Evolutionary conservation across 2,329 filamentous ascomycete species (phyloP).

Genomic region (Elsinoe arachidis): DNA sequence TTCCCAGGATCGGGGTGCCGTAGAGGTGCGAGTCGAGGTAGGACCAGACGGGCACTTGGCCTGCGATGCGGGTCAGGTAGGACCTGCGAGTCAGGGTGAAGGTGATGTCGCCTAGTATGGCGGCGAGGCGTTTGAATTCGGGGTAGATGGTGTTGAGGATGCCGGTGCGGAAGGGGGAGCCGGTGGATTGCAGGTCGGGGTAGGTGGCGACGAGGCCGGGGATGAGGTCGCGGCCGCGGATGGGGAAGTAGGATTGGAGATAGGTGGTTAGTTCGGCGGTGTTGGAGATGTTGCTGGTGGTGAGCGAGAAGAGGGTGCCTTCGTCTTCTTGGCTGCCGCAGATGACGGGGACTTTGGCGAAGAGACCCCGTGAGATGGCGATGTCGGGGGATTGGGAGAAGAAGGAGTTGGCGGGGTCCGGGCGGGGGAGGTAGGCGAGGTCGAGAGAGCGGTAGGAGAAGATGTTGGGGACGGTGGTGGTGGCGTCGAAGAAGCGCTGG

Average conservation of each 20-base stretch:
- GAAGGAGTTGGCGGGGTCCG: constrained; percentile 49
- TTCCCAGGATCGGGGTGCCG: constrained; percentile 63
- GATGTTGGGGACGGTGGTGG: constrained; percentile 61
- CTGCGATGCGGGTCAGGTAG: constrained; percentile 45
- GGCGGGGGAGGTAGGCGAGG: constrained; percentile 65
- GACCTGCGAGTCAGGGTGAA: constrained; percentile 64
- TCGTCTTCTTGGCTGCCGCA: constrained; percentile 74
- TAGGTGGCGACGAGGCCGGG: constrained; percentile 54
- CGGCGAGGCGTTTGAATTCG: constrained; percentile 67
- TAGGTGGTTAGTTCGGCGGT: constrained; percentile 53
- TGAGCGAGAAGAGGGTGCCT: constrained; percentile 64
- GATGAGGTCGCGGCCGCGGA: constrained; percentile 42
- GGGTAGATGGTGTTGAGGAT: constrained; percentile 64
- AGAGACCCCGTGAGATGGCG: constrained; percentile 45
- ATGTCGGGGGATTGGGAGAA: constrained; percentile 56
- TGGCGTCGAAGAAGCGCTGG: constrained; percentile 48
- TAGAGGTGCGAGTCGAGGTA: constrained; percentile 67
- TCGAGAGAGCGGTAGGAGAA: constrained; percentile 60
- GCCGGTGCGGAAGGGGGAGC: constrained; percentile 64
- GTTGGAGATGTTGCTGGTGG: constrained; percentile 59
- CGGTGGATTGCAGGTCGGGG: constrained; percentile 45
- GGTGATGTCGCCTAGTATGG: constrained; percentile 64
- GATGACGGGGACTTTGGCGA: constrained; percentile 54
- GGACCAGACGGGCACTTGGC: constrained; percentile 58
- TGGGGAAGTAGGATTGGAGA: constrained; percentile 53